Evolutionary conservation across 495 filamentous ascomycete genomes (phyloP), one percentile per base, ranked within the genome.

Genomic region (Annulohypoxylon stygium): DNA sequence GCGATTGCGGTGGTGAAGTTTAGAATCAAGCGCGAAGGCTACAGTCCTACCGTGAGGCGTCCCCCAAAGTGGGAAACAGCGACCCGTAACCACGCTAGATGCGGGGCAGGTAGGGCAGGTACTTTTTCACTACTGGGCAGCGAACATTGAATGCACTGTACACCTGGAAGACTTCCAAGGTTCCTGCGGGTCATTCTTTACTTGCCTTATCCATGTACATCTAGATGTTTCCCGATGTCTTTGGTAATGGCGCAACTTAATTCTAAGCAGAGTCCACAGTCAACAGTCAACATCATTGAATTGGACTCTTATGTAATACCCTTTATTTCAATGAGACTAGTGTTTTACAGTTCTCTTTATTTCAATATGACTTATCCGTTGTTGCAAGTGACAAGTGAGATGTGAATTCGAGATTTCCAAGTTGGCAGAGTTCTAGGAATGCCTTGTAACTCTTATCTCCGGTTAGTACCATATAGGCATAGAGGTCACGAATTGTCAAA

Each of bases 1-100:
- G 78, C 76, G 76, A 74, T 75, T 79, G 75, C 70, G 74, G 69
- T 74, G 67, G 43, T 73, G 78, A 75, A 76, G 78, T 78, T 77
- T 79, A 61, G 76, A 30, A 30, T 43, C 39, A 43, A 43, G 11
- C 68, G 54, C 67, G 71, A 73, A 71, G 69, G 43, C 41, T 69
- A 36, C 64, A 16, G 43, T 16, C 41, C 43, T 47, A 47, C 43
- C 43, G 41, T 72, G 71, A 75, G 72, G 61, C 66, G 65, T 37
- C 64, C 57, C 45, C 47, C 45, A 43, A 41, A 54, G 54, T 59
- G 51, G 43, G 66, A 68, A 70, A 70, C 62, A 67, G 70, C 61
- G 61, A 61, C 67, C 67, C 39, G 53, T 45, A 71, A 63, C 67
- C 36, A 64, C 47, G 71, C 67, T 71, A 75, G 39, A 62, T 64